Percentiles rank a stretch among this genome's conserved stretches.
phyloP scores from a whole-genome alignment of 345 rosid species.

The Ceriops tagal region DNA sequence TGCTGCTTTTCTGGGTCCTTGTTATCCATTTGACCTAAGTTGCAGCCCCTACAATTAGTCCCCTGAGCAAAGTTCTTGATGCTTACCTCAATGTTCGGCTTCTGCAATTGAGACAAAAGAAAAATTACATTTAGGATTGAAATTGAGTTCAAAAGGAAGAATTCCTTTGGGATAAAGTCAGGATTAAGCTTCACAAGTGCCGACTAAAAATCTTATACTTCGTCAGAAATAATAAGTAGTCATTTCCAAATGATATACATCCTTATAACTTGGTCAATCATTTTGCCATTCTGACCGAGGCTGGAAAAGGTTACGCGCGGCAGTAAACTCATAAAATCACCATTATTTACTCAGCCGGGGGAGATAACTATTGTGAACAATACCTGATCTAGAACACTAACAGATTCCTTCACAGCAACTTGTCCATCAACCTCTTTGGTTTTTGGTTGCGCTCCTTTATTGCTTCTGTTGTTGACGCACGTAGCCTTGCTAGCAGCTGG shows the following conservation, averaged over 20 bases:
- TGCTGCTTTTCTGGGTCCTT: conserved; percentile 30
- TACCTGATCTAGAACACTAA: conserved; percentile 36
- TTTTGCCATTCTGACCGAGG: no score
- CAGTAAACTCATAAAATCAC: no score
- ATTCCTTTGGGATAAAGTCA: no score
- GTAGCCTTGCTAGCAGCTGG: conserved; percentile 31
- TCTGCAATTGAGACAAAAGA: conserved; percentile 30
- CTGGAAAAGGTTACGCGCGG: no score
- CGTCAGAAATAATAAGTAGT: no score
- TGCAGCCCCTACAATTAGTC: conserved; percentile 26
- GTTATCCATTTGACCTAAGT: conserved; percentile 13
- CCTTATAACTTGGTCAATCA: no score
- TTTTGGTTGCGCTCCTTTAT: conserved; percentile 27
- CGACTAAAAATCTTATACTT: no score
- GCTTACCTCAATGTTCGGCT: conserved; percentile 29
- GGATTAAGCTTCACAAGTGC: no score
- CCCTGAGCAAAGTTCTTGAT: conserved; percentile 28
- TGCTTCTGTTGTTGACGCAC: conserved; percentile 15
- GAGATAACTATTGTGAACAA: not conserved
- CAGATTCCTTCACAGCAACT: conserved; percentile 28
- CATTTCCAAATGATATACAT: no score
- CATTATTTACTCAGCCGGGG: no score
- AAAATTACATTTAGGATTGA: not conserved
- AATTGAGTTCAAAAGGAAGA: no score
- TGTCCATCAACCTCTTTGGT: conserved; percentile 29